phyloP scores from a whole-genome alignment of 805 yeast genomes.

The Candida maesae region DNA sequence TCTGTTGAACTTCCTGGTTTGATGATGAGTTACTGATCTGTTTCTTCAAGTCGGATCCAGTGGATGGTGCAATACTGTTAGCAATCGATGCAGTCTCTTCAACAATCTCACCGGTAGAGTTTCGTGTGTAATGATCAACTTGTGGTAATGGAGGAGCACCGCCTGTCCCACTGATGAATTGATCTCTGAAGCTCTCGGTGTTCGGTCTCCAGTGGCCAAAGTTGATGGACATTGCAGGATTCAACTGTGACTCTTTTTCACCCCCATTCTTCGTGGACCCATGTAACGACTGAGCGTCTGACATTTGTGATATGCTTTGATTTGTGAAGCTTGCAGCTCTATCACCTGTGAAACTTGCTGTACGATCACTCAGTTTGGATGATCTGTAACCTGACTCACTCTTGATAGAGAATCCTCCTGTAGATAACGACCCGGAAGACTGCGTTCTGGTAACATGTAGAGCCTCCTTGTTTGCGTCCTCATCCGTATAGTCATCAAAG shows the following conservation, averaged over 20 bases:
- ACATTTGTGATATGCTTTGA: constrained; percentile 7
- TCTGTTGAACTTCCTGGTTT: not conserved
- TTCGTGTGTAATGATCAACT: constrained; percentile 30
- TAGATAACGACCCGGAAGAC: constrained; percentile 30
- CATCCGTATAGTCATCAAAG: constrained; percentile 26
- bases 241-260: constrained; percentile 13
- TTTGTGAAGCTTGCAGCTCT: constrained; percentile 24
- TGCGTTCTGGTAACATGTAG: constrained; percentile 9
- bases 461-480: constrained; percentile 5
- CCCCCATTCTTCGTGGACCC: constrained; percentile 1
- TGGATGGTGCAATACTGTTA: constrained; percentile 8
- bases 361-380: constrained; percentile 24
- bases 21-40: constrained; percentile 2
- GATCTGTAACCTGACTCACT: constrained; percentile 24
- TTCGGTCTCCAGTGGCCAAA: constrained; percentile 61
- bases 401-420: constrained; percentile 29
- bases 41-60: constrained; percentile 2
- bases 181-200: constrained; percentile 45
- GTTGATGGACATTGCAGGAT: constrained; percentile 33
- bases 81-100: constrained; percentile 21
- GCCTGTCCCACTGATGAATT: constrained; percentile 37
- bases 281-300: constrained; percentile 10
- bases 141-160: constrained; percentile 29
- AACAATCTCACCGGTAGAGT: constrained; percentile 27
- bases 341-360: constrained; percentile 23